A percentile compares a stretch with the other conserved stretches of the same genome.
phyloP scores from a whole-genome alignment of 495 filamentous ascomycete genomes.

The Stereocaulon alpinum region DNA sequence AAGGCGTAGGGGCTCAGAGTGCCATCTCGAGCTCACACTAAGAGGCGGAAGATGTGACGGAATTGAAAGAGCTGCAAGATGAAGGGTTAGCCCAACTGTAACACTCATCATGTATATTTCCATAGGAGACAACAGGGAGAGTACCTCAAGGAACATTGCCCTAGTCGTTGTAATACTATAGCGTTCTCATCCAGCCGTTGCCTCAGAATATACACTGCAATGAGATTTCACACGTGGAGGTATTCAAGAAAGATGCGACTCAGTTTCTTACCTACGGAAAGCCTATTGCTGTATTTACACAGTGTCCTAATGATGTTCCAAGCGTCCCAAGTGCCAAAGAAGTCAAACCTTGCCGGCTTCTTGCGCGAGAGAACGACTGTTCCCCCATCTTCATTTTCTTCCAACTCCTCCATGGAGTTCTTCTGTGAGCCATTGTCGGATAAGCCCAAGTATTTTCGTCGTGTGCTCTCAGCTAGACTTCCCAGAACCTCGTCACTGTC shows the following conservation, averaged over 20 bases:
- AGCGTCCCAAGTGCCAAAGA: conserved; percentile 78
- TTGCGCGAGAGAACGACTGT: background rate
- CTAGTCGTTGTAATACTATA: background rate
- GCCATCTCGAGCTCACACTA: conserved; percentile 78
- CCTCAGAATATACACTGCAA: background rate
- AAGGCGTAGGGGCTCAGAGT: conserved; percentile 79
- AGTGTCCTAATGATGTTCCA: conserved; percentile 82
- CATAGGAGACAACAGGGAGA: conserved; percentile 16
- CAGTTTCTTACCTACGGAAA: conserved; percentile 71
- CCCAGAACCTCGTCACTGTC: conserved; percentile 41
- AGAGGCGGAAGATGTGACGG: conserved; percentile 68
- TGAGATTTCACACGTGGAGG: background rate
- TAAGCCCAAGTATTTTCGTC: conserved; percentile 37
- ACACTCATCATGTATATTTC: background rate
- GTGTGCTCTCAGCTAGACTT: conserved; percentile 47
- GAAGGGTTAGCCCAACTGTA: background rate
- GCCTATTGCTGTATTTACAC: conserved; percentile 72
- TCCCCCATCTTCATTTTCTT: conserved; percentile 10
- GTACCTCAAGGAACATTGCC: conserved; percentile 26
- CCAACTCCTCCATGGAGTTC: conserved; percentile 25
- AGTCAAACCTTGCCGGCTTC: conserved; percentile 36
- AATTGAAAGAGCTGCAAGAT: conserved; percentile 55
- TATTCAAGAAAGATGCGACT: conserved; percentile 15
- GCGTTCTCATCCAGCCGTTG: conserved; percentile 3
- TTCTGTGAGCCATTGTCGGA: conserved; percentile 24